These are phyloP conservation scores for Ceratopteris richardii DNA, from an alignment of 75 land plant species.

Conservation along the genomic window DNA sequence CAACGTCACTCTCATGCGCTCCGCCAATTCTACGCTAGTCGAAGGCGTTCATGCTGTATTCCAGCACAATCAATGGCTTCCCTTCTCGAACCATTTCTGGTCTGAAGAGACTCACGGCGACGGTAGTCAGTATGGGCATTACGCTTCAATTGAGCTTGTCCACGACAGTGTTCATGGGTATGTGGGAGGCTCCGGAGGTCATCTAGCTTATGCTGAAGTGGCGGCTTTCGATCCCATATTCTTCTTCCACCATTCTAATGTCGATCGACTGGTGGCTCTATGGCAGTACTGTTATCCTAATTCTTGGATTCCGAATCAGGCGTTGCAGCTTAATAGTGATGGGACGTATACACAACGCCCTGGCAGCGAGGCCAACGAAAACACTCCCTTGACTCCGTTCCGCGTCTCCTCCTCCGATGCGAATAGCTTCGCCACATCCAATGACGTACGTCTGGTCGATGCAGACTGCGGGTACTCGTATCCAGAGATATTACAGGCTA, in stretches of 20 bases:
- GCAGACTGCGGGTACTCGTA: slow-evolving; percentile 2
- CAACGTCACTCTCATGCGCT: slow-evolving; percentile 4
- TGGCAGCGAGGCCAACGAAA: neutral
- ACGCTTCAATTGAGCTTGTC: slow-evolving; percentile 5
- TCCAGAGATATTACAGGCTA: neutral
- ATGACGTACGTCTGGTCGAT: slow-evolving; percentile 1
- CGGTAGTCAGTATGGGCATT: slow-evolving; percentile 1
- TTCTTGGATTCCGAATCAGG: neutral
- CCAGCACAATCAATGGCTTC: neutral
- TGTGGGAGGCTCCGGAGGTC: slow-evolving; percentile 1
- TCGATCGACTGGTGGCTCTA: slow-evolving; percentile 6
- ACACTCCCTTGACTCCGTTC: neutral
- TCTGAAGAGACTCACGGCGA: neutral
- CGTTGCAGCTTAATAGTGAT: slow-evolving; percentile 1
- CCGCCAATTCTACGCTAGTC: neutral
- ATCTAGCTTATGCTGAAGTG: neutral
- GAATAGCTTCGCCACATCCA: neutral
- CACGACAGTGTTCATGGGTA: slow-evolving; percentile 1
- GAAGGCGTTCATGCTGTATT: neutral
- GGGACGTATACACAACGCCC: neutral
- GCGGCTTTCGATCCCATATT: slow-evolving; percentile 18
- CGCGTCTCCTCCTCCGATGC: neutral
- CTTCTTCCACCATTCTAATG: slow-evolving; percentile 17
- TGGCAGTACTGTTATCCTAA: slow-evolving; percentile 7
- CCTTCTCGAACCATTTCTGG: slow-evolving; percentile 7